Percentiles rank a stretch among this genome's conserved stretches.
Conservation (phyloP, 495 filamentous ascomycete species). For the Glonium stellatum region DNA sequence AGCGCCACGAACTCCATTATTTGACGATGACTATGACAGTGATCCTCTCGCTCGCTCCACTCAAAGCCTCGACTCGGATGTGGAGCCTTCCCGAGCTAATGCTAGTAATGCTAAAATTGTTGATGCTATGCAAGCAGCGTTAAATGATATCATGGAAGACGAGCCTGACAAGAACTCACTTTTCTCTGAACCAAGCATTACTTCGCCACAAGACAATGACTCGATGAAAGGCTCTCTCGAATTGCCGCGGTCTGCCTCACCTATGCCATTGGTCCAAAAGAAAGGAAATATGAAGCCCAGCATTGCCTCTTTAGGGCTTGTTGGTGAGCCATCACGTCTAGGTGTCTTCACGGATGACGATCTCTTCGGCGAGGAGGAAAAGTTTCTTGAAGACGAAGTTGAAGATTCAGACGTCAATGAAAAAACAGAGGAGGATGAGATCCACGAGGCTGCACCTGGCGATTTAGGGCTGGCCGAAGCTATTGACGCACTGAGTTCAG, state of each 20-base stretch:
- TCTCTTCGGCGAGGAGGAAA: slow-evolving; percentile 85
- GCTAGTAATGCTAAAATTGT: slow-evolving; percentile 55
- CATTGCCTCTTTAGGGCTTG: slow-evolving; percentile 82
- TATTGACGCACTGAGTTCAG: slow-evolving; percentile 71
- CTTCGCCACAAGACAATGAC: slow-evolving; percentile 42
- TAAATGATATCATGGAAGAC: slow-evolving; percentile 91
- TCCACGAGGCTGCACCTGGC: slow-evolving; percentile 91
- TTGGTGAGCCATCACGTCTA: slow-evolving; percentile 69
- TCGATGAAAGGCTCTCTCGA: slow-evolving; percentile 56
- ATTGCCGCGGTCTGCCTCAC: slow-evolving; percentile 23
- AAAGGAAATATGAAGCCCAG: slow-evolving; percentile 59
- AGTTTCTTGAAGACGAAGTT: slow-evolving; percentile 76
- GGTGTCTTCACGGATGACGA: slow-evolving; percentile 91
- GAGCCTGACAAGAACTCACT: slow-evolving; percentile 49
- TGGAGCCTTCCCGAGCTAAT: slow-evolving; percentile 22
- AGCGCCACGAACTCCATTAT: slow-evolving; percentile 48
- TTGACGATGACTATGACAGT: slow-evolving; percentile 61
- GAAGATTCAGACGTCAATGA: slow-evolving; percentile 55
- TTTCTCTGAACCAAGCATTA: slow-evolving; percentile 42
- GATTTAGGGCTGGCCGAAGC: slow-evolving; percentile 92
- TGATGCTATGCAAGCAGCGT: slow-evolving; percentile 85
- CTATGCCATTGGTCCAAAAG: slow-evolving; percentile 43
- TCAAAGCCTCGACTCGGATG: slow-evolving; percentile 48
- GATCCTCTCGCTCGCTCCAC: slow-evolving; percentile 56
- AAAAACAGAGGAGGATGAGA: slow-evolving; percentile 59